Base-by-base conservation (phyloP, 2,329 filamentous ascomycete species). In the Phialophora tarda region DNA sequence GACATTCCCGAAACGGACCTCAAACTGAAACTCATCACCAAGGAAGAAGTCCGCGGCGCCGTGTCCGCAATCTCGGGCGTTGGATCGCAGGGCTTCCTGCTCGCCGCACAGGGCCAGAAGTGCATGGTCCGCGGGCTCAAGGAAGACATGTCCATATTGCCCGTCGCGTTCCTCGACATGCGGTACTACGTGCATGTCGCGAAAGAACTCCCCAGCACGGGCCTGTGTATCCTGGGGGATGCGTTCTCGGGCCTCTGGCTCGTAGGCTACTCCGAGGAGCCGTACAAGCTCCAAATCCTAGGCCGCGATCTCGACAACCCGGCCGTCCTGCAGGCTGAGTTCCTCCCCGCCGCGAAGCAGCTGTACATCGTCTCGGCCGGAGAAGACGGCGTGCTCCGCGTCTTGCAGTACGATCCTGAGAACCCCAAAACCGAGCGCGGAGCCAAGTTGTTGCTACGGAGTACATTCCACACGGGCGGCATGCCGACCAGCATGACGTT, bases 141-240 rank as follows among this genome's bases (percentile, higher is more conserved):
- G 77, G 95, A 99, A 77, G 95, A 99, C 75, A 92, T 93, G 0
- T 93, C 91, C 1, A 85, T 98, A 60, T 83, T 98, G 0, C 95
- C 95, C 0, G 94, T 99, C 3, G 95, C 95, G 0, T 99, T 99
- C 75, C 91, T 99, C 84, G 95, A 99, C 75, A 96, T 97, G 88
- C 95, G 92, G 79, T 96, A 91, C 78, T 95, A 97, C 74, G 92
- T 97, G 12, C 91, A 89, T 2, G 88, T 90, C n/a, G 86, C 92
- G 62, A 95, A 93, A 75, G 91, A 92, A 73, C 84, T 99, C 21
- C 88, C 88, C 3, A 88, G 90, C 1, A 96, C 92, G 0, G 93
- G 94, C 0, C 84, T 99, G 76, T 93, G 91, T 74, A 83, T 97
- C 11, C 88, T 97, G 80, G 91, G 91, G 0, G 95, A 99, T 79